These are phyloP conservation scores for Funneliformis geosporum DNA, from an alignment of 192 early-diverging fungal species.

Conservation along the genomic window DNA sequence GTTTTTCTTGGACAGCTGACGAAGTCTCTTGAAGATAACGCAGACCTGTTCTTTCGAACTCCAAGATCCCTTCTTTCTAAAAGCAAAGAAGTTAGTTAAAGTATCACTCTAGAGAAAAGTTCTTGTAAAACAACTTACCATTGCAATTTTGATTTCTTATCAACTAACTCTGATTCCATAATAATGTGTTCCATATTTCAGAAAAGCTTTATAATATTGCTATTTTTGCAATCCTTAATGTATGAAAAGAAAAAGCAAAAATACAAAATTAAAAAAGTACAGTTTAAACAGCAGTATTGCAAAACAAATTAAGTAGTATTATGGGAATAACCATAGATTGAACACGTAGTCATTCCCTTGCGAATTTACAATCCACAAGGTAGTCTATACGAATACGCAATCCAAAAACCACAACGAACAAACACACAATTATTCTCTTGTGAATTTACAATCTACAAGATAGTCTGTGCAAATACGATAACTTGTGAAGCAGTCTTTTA, in stretches of 20 bases:
- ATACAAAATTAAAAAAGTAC: no score
- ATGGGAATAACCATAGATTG: no score
- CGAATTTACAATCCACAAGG: no score
- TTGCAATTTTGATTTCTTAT: constrained; percentile 28
- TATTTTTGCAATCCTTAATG: background rate
- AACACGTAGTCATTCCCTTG: no score
- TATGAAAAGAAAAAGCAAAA: background rate
- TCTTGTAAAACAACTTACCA: constrained; percentile 23
- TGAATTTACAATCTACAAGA: no score
- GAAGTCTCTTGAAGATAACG: constrained; percentile 9
- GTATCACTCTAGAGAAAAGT: constrained; percentile 5
- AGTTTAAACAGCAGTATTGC: no score
- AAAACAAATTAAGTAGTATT: no score
- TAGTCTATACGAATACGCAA: no score
- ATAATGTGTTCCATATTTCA: background rate
- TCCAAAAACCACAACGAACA: no score
- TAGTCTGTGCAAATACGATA: no score
- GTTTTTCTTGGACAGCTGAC: constrained; percentile 19
- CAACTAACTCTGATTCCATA: constrained; percentile 9
- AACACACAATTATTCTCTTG: no score
- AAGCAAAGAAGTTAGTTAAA: constrained; percentile 18
- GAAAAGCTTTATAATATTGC: constrained; percentile 1
- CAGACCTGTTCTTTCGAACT: constrained; percentile 21
- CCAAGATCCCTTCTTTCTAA: constrained; percentile 24
- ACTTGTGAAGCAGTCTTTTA: constrained; percentile 7